phyloP scores from a whole-genome alignment of 192 early-diverging fungal genomes.

The Coemansia sp. region DNA sequence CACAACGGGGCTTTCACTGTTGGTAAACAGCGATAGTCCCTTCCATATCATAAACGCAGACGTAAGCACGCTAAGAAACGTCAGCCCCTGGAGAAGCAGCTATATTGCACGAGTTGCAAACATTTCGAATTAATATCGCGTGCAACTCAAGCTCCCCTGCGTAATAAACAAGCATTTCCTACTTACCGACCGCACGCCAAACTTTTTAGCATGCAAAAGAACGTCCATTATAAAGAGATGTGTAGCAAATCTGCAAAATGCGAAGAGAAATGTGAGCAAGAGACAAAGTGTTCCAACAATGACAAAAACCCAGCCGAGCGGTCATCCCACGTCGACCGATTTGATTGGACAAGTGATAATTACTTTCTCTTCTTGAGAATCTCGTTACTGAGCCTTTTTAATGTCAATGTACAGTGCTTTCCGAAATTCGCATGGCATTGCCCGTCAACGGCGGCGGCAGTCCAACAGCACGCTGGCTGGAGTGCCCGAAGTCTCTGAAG shows the following conservation, averaged over 20 bases:
- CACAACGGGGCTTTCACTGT: slow-evolving; percentile 94
- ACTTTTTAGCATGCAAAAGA: slow-evolving; percentile 36
- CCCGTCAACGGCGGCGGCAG: slow-evolving; percentile 4
- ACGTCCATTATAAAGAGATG: slow-evolving; percentile 36
- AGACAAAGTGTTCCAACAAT: background rate
- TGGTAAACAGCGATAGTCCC: slow-evolving; percentile 77
- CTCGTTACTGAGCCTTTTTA: too few relatives aligned
- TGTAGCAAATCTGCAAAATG: slow-evolving; percentile 7
- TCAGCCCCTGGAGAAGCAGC: slow-evolving; percentile 73
- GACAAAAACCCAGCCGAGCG: background rate
- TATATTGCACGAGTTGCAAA: slow-evolving; percentile 11
- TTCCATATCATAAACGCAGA: slow-evolving; percentile 99
- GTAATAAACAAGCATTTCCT: background rate
- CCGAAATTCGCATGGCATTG: background rate
- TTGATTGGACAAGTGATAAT: slow-evolving; percentile 9
- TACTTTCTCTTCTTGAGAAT: background rate
- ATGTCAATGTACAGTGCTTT: slow-evolving; percentile 2
- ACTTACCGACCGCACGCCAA: slow-evolving; percentile 52
- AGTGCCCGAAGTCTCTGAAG: background rate
- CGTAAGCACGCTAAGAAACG: slow-evolving; percentile 84
- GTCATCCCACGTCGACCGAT: slow-evolving; percentile 9
- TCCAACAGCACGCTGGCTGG: background rate
- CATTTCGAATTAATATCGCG: background rate
- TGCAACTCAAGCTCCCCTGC: background rate
- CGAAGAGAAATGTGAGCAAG: background rate